These are phyloP conservation scores for Syncephalastrum racemosum DNA, from an alignment of 371 early-diverging fungal genomes.

Conservation along the genomic window DNA sequence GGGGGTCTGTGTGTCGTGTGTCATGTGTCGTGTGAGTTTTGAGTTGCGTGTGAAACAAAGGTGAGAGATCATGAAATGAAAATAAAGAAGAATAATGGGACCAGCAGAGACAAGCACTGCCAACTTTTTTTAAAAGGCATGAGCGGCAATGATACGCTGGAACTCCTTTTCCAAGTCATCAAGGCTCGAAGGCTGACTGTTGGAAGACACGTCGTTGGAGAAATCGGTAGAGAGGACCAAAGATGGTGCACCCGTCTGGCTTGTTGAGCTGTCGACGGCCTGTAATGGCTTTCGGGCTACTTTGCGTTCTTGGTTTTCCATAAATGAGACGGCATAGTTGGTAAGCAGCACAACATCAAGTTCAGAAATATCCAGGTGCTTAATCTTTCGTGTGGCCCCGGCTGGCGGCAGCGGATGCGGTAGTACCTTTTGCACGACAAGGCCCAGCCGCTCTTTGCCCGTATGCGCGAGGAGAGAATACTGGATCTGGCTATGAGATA, in stretches of 20 bases:
- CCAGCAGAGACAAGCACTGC: neutral
- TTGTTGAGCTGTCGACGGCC: no score
- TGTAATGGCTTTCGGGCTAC: conserved; percentile 5
- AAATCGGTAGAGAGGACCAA: neutral
- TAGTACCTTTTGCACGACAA: conserved; percentile 17
- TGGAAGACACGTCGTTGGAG: neutral
- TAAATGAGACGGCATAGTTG: conserved; percentile 10
- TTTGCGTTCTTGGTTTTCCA: conserved; percentile 16
- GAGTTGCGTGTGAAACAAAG: neutral
- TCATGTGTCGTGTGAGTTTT: neutral
- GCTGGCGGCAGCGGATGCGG: conserved; percentile 3
- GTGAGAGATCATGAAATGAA: neutral
- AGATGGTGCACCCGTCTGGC: no score
- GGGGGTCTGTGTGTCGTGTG: neutral
- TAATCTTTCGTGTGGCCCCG: neutral
- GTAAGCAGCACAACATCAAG: conserved; percentile 14
- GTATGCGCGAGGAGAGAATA: conserved; percentile 27
- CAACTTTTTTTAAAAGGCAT: conserved; percentile 17
- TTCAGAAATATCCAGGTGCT: conserved; percentile 18
- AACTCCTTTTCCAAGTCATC: conserved; percentile 43
- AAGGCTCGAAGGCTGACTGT: conserved; percentile 26
- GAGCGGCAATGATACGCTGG: conserved; percentile 37
- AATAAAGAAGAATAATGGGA: neutral
- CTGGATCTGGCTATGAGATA: conserved; percentile 29
- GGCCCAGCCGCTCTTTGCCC: neutral